These are phyloP conservation scores for Colletotrichum higginsianum DNA, from an alignment of 2,329 filamentous ascomycete species.

Conservation along the genomic window DNA sequence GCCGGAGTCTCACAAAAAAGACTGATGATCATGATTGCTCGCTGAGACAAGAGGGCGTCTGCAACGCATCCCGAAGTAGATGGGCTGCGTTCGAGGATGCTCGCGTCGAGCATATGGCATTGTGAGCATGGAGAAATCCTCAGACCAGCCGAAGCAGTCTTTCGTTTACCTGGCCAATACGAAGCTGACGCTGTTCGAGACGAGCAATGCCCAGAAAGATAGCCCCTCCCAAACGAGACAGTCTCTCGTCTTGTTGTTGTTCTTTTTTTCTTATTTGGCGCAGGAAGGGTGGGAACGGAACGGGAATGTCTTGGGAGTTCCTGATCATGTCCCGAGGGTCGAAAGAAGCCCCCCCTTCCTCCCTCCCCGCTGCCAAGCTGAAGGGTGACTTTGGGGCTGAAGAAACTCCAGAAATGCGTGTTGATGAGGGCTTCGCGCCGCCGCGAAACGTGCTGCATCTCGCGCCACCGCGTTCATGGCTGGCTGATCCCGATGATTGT, in stretches of 20 bases:
- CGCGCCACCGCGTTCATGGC: neutral
- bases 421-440: neutral
- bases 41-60: constrained; percentile 19
- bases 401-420: neutral
- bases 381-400: neutral
- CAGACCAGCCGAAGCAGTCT: too few relatives aligned
- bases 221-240: neutral
- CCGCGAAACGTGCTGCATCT: neutral
- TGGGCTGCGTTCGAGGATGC: neutral
- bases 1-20: neutral
- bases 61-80: neutral
- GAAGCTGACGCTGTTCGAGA: neutral
- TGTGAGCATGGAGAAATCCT: neutral
- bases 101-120: constrained; percentile 27
- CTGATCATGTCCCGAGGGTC: constrained; percentile 17
- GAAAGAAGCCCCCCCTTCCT: neutral
- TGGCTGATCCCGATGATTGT: neutral
- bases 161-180: constrained; percentile 8
- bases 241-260: neutral
- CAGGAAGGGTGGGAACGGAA: neutral
- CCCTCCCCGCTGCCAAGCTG: neutral
- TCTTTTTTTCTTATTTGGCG: too few relatives aligned
- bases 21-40: constrained; percentile 3
- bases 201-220: neutral
- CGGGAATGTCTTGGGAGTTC: constrained; percentile 10